Base-by-base conservation (phyloP, 306 rosid species). In the Glycine latifolia region DNA sequence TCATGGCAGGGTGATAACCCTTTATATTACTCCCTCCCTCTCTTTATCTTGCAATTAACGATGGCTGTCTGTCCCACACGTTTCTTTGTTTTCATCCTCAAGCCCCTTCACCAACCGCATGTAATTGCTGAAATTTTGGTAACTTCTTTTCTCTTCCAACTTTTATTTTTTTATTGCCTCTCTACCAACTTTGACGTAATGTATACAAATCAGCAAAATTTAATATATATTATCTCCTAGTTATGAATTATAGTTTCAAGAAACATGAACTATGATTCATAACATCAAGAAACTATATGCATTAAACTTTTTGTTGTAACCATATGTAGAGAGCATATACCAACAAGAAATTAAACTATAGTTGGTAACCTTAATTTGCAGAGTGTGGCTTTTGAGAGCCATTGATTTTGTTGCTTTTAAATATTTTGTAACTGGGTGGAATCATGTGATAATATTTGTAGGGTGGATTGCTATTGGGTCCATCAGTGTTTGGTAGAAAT, bases 391-490 rank as follows among this genome's bases (percentile, higher is more conserved):
- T 20, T 20, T 20, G 20, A 20, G 20, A 20, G 20, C 20, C 20
- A 20, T 20, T 20, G 20, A 20, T 20, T 20, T 20, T 20, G 20
- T 20, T 20, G 20, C 20, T 20, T 20, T 1, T 20, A 20, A 20
- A 72, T 62, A 61, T 49, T 49, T 52, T 39, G 20, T 20, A 20
- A 20, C 20, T 20, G 20, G 20, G 20, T 20, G 20, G 20, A 20
- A 20, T 20, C 20, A 20, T 20, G 20, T 20, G 20, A 20, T 20
- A 20, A 75, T 65, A 5, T 31, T 6, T 75, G 3, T 83, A 94
- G 97, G 98, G 97, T 59, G 97, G 98, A 74, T 84, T 94, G 44
- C n/a, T 92, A 6, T 79, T 94, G 67, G 98, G 98, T 43, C 98
- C 98, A 26, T 94, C 98, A 15, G 87, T 84, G 49, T 73, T 94